Base-by-base conservation (phyloP, 257 asterid species). In the Cynanchum wilfordii region DNA sequence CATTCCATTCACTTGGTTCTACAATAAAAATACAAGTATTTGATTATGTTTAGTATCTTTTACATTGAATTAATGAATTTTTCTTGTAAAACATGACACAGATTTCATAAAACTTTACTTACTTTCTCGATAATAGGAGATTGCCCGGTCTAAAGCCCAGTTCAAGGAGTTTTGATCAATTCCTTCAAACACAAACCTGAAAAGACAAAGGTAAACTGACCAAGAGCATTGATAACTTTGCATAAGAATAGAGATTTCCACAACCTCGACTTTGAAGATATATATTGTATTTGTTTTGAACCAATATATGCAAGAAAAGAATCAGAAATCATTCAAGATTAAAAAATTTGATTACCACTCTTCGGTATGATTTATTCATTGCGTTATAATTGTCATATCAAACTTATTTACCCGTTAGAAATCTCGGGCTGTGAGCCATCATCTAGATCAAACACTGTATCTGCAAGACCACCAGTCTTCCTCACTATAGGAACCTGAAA, bases 381-480 rank as follows among this genome's bases (percentile, higher is more conserved):
- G 5, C 10, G 25, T 2, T n/a, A 5, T 56, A 55, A 55, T 25
- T 55, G 22, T 6, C 60, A 55, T 6, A n/a, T 62, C 19, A 10
- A 30, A 33, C 25, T 42, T 58, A 72, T 13, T 73, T 83, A 92
- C 98, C 98, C 96, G 24, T 92, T 92, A 2, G 86, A 89, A 68
- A 70, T 79, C 75, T 90, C 88, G 40, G 87, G 78, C 47, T 88
- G 86, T 45, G 82, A 82, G 75, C 73, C 77, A 78, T 92, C 89
- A 80, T 92, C 94, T 86, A 90, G 72, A 87, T 92, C 96, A 60
- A 92, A 92, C 72, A 89, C 96, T 7, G 98, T 88, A 76, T 89
- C 96, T 11, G 98, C 96, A 64, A 92, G 96, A 56, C 96, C 98
- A 30, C 98, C 98, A 0, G 96, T 92, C 89, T 88, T 88, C 82